phyloP scores from a whole-genome alignment of 306 rosid species.

The Vicia villosa region DNA sequence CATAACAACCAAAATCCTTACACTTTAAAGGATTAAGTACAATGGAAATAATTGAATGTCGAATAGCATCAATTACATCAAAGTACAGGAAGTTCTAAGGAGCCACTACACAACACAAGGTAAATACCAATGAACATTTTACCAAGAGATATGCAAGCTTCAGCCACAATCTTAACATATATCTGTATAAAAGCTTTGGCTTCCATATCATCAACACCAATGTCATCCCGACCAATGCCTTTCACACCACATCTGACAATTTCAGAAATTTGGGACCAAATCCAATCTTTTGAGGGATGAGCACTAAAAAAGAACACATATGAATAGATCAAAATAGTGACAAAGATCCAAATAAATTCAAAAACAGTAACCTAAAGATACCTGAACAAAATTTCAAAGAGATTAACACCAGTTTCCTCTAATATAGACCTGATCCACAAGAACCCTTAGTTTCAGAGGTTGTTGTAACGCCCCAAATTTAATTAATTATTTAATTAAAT shows the following conservation, averaged over 20 bases:
- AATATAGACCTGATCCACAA: too few relatives aligned
- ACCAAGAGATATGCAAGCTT: constrained; percentile 96
- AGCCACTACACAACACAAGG: too few relatives aligned
- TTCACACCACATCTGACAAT: constrained; percentile 64
- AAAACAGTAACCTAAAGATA: constrained; percentile 31
- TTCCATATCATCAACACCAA: constrained; percentile 78
- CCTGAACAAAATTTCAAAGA: constrained; percentile 48
- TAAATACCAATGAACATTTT: constrained; percentile 41
- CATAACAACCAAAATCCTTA: too few relatives aligned
- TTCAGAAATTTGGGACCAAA: constrained; percentile 89
- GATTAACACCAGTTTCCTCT: too few relatives aligned
- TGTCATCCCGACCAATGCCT: constrained; percentile 64
- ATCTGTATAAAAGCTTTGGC: constrained; percentile 89
- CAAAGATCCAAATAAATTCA: constrained; percentile 31
- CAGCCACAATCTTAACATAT: constrained; percentile 87
- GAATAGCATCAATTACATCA: too few relatives aligned
- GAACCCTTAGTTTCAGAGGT: too few relatives aligned
- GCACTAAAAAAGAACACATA: constrained; percentile 55
- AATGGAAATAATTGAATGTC: too few relatives aligned
- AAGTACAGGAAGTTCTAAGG: too few relatives aligned
- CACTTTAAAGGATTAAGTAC: too few relatives aligned
- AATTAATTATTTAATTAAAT: too few relatives aligned
- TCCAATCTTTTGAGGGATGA: constrained; percentile 90
- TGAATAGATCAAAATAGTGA: constrained; percentile 40
- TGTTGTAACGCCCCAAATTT: too few relatives aligned